Evolutionary conservation across 2,329 filamentous ascomycete genomes (phyloP), one percentile per base, ranked within the genome.

Genomic region (Alternaria dauci): DNA sequence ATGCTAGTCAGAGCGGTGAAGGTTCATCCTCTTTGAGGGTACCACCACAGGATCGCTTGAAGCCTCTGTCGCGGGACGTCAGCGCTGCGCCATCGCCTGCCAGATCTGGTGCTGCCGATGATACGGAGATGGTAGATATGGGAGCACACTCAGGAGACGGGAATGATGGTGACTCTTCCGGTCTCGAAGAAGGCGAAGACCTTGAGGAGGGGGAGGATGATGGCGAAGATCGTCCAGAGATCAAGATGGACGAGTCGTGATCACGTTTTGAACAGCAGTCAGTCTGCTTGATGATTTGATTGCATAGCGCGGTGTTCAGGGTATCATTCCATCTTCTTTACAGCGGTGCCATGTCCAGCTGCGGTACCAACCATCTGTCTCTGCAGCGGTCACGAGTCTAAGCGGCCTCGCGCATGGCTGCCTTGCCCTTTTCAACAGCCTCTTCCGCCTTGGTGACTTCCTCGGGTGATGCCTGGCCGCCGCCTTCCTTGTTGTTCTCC

Each of bases 371-470:
- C n/a, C 9, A 39, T 8, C 30, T 50, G n/a, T 50, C 20, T 50
- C 14, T 38, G 12, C 32, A 28, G 11, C 48, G 50, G 38, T 20
- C 11, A 32, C 23, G 8, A 51, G 28, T 50, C 54, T 65, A 73
- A 34, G 66, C 67, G 28, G 62, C 72, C 66, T 82, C 76, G 34
- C 69, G 66, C 53, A 82, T 67, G 42, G 71, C 76, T 54, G 71
- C 73, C 69, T 79, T 78, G 11, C 78, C 82, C 52, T 77, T 76
- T n/a, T 71, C 72, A 53, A 82, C 68, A 26, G 75, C 78, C 26
- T 74, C 75, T 65, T 78, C 73, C n/a, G 80, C 82, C 55, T 83
- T 83, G 44, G 78, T 79, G 65, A 83, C 71, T 56, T 84, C 80
- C 52, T 80, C 81, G 3, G 78, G 67, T 16, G 77, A 67, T 54